Evolutionary conservation across 2,329 filamentous ascomycete genomes (phyloP).

Genomic region (Fusarium fujikuroi): DNA sequence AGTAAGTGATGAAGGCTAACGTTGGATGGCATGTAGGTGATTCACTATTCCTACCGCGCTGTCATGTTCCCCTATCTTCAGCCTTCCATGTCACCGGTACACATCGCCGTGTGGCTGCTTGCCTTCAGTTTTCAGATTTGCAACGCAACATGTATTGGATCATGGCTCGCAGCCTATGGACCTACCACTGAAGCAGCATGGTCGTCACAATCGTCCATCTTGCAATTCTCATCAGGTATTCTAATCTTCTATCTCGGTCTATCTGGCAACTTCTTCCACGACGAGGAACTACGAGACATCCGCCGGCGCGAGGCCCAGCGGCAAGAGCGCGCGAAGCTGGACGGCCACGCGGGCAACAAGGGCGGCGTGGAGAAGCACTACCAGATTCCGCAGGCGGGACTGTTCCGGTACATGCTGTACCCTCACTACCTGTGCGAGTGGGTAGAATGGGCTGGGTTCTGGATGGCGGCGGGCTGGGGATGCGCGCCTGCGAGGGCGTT

Average conservation of each 20-base stretch:
- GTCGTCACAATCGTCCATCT: conserved; percentile 52
- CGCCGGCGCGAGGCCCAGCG: conserved; percentile 73
- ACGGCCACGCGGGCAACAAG: conserved; percentile 25
- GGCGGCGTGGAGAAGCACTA: conserved; percentile 76
- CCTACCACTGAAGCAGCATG: conserved; percentile 68
- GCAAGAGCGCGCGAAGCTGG: conserved; percentile 55
- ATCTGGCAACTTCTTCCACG: conserved; percentile 85
- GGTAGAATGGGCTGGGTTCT: conserved; percentile 94
- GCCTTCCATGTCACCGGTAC: conserved; percentile 92
- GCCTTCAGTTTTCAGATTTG: conserved; percentile 80
- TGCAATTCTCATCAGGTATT: conserved; percentile 71
- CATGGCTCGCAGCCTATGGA: conserved; percentile 86
- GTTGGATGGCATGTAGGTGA: conserved; percentile 57
- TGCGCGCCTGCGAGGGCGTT: conserved; percentile 84
- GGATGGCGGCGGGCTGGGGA: conserved; percentile 74
- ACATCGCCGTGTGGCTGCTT: conserved; percentile 71
- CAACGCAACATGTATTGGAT: conserved; percentile 82
- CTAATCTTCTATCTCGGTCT: conserved; percentile 81
- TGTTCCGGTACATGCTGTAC: conserved; percentile 86
- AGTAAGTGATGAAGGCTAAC: not conserved
- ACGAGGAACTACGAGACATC: conserved; percentile 90
- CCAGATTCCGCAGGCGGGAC: conserved; percentile 82
- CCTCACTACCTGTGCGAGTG: conserved; percentile 98
- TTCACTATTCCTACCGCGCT: conserved; percentile 93
- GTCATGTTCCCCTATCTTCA: conserved; percentile 83